Conservation (phyloP, 768 basidiomycete species). For the Leccinum imitatum region DNA sequence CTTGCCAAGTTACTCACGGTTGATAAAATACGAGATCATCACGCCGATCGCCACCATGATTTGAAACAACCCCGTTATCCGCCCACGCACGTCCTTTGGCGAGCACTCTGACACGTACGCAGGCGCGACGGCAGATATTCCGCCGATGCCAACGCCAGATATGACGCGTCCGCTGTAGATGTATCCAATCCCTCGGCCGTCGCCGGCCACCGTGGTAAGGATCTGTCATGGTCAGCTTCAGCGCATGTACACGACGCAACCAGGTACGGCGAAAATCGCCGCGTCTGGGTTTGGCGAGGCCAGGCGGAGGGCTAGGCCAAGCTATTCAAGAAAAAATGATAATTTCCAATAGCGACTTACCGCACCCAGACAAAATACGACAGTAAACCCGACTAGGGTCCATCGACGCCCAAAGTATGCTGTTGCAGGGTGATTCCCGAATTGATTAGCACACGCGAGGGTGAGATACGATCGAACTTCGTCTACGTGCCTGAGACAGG, state of each 20-base stretch:
- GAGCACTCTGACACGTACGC: slow-evolving; percentile 86
- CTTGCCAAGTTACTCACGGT: slow-evolving; percentile 47
- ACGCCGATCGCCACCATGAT: slow-evolving; percentile 83
- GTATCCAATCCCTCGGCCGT: slow-evolving; percentile 54
- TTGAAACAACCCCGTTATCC: slow-evolving; percentile 85
- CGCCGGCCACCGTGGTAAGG: slow-evolving; percentile 65
- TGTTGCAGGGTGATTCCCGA: slow-evolving; percentile 23
- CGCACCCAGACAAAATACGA: slow-evolving; percentile 71
- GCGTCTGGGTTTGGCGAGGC: background rate
- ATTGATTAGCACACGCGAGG: background rate
- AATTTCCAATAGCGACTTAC: slow-evolving; percentile 34
- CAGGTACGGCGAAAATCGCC: background rate
- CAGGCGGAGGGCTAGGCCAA: background rate
- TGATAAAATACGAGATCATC: slow-evolving; percentile 83
- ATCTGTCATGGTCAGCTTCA: slow-evolving; percentile 40
- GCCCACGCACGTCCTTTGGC: slow-evolving; percentile 83
- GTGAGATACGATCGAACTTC: background rate
- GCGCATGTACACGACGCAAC: background rate
- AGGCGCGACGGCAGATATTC: slow-evolving; percentile 80
- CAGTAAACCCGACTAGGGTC: slow-evolving; percentile 59
- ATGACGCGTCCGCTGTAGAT: slow-evolving; percentile 83
- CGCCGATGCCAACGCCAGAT: slow-evolving; percentile 79
- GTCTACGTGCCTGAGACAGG: slow-evolving; percentile 64
- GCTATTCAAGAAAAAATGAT: slow-evolving; percentile 22
- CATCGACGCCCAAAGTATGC: slow-evolving; percentile 64